Conservation (phyloP, 176 grass and related monocot genomes). For the sorghum (Sorghum bicolor) region Sorghum_bicolor_NCBIv3 NC_012875.2:52620501-52621000, state of each 20-base stretch:
- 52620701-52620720: constrained; percentile 78
- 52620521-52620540: not conserved
- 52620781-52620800: constrained; percentile 86
- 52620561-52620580: constrained; percentile 56
- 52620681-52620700: constrained; percentile 89
- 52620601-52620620: not conserved
- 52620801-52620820: constrained; percentile 90
- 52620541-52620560: constrained; percentile 32
- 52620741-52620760: constrained; percentile 68
- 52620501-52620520: constrained; percentile 9
- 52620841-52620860: constrained; percentile 96
- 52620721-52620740: constrained; percentile 68
- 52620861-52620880: constrained; percentile 49
- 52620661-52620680: constrained; percentile 39
- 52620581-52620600: constrained; percentile 44
- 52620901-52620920: not conserved
- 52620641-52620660: not conserved
- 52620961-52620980: not conserved
- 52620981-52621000: no score
- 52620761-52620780: constrained; percentile 87
- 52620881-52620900: not conserved
- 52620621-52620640: not conserved
- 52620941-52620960: no score
- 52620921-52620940: no score
- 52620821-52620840: constrained; percentile 89